A percentile compares a stretch with the other conserved stretches of the same genome.
Conservation (phyloP, 2,329 filamentous ascomycete genomes). For the Cladosporium sphaerospermum region DNA sequence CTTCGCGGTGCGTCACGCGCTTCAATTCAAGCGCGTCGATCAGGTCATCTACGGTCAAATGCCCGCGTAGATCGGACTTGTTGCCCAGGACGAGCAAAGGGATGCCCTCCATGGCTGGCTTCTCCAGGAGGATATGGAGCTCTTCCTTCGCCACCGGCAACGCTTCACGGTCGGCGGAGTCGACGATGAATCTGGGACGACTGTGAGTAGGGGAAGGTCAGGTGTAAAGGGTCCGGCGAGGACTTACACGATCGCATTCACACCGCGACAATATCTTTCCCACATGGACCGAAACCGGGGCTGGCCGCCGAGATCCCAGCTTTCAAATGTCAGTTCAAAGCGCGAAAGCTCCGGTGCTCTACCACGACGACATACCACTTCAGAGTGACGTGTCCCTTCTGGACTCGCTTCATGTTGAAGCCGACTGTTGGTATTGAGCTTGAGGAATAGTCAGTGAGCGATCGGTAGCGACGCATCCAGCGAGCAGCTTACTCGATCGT, state of each 20-base stretch:
- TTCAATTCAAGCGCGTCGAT: constrained; percentile 91
- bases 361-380: constrained; percentile 59
- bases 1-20: constrained; percentile 81
- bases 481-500: constrained; percentile 80
- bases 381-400: constrained; percentile 94
- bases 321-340: constrained; percentile 32
- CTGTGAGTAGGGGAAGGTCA: neutral
- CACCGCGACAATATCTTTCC: constrained; percentile 96
- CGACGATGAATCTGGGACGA: constrained; percentile 72
- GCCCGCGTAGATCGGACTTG: constrained; percentile 91
- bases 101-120: constrained; percentile 79
- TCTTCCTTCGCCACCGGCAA: constrained; percentile 85
- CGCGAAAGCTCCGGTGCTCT: neutral
- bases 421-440: constrained; percentile 98
- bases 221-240: neutral
- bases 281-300: constrained; percentile 97
- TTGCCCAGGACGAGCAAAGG: constrained; percentile 92
- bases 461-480: too few species aligned
- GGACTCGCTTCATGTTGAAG: constrained; percentile 98
- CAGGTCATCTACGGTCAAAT: constrained; percentile 86
- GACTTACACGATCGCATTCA: constrained; percentile 84
- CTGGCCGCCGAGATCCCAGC: constrained; percentile 96
- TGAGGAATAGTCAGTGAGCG: constrained; percentile 34
- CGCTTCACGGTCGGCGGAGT: constrained; percentile 78
- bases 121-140: constrained; percentile 80